phyloP scores from a whole-genome alignment of 257 asterid genomes.

The Cinchona pubescens region DNA sequence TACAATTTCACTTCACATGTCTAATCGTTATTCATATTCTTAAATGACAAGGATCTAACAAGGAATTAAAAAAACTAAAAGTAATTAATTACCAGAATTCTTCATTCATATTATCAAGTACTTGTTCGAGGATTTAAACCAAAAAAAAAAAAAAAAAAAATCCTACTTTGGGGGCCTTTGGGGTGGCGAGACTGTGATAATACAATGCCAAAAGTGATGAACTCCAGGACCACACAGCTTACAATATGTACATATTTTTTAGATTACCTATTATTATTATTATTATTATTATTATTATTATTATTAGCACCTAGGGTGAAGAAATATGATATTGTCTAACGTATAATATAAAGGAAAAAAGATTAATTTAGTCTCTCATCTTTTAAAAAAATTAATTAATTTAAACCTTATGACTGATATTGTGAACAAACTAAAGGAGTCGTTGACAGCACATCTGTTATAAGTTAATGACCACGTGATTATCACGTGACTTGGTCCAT shows the following conservation, averaged over 20 bases:
- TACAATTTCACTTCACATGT: slow-evolving; percentile 20
- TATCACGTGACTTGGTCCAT: too few relatives aligned
- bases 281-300: too few relatives aligned
- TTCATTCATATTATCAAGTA: neutral
- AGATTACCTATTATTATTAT: too few relatives aligned
- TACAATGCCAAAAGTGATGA: neutral
- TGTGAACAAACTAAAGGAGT: too few relatives aligned
- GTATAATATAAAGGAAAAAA: too few relatives aligned
- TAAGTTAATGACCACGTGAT: too few relatives aligned
- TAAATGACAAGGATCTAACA: slow-evolving; percentile 10
- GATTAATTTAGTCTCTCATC: too few relatives aligned
- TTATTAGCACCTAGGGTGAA: too few relatives aligned
- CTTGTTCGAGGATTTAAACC: neutral
- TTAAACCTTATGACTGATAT: too few relatives aligned
- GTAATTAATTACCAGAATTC: neutral
- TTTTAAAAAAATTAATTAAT: too few relatives aligned
- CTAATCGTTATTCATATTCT: neutral
- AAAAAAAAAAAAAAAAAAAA: neutral
- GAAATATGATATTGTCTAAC: too few relatives aligned
- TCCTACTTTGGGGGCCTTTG: neutral
- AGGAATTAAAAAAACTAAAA: neutral
- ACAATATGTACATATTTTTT: neutral
- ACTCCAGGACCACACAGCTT: neutral
- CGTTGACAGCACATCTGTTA: too few relatives aligned
- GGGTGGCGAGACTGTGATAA: neutral